These are phyloP conservation scores for Wallacemonas collosoma DNA, from an alignment of 208 protist species.

Conservation along the genomic window DNA sequence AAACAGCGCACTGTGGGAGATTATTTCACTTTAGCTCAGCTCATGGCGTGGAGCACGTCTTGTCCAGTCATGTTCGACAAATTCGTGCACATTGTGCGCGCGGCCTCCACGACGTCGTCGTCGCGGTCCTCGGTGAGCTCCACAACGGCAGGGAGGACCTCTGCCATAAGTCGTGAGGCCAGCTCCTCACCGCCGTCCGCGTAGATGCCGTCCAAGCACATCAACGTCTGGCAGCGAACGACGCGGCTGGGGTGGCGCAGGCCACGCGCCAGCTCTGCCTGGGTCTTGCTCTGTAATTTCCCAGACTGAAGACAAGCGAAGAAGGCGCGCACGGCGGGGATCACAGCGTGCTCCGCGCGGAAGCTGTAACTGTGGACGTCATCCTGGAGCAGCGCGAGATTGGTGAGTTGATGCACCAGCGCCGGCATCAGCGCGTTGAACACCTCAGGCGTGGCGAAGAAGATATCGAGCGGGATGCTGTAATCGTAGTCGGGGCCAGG, in stretches of 20 bases:
- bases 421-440: conserved; percentile 86
- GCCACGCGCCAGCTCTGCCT: conserved; percentile 76
- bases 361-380: conserved; percentile 61
- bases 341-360: conserved; percentile 70
- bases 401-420: conserved; percentile 80
- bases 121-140: conserved; percentile 88
- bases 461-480: conserved; percentile 75
- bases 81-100: conserved; percentile 77
- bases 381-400: conserved; percentile 69
- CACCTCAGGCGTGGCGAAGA: conserved; percentile 70
- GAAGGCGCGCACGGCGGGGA: conserved; percentile 78
- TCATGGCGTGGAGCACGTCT: conserved; percentile 91
- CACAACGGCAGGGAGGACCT: conserved; percentile 88
- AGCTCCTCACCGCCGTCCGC: conserved; percentile 89
- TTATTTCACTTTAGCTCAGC: conserved; percentile 13
- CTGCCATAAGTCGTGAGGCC: conserved; percentile 86
- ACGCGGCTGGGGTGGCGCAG: conserved; percentile 77
- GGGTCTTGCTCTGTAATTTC: conserved; percentile 83
- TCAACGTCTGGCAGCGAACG: conserved; percentile 67
- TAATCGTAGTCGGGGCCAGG: conserved; percentile 75
- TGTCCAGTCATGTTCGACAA: conserved; percentile 87
- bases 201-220: conserved; percentile 84
- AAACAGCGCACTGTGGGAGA: too few species aligned
- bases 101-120: conserved; percentile 80
- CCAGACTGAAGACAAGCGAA: conserved; percentile 70